Evolutionary conservation across 768 basidiomycete genomes (phyloP), one percentile per base, ranked within the genome.

Genomic region (Scleroderma citrinum): DNA sequence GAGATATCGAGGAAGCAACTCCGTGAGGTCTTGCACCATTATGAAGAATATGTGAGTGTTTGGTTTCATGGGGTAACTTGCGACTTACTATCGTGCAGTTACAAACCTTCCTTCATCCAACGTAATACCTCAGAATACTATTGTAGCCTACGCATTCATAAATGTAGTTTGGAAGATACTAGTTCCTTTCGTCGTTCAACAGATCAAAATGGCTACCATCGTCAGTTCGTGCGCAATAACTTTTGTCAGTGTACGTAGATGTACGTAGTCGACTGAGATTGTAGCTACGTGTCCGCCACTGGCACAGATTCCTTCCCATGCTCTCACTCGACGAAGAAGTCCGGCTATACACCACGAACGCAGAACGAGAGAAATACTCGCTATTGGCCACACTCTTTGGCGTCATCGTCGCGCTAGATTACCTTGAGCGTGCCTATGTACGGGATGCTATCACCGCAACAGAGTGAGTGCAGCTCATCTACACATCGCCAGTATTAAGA

Each of bases 391-490:
- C 92, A 4, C 74, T 99, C 6, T 99, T 87, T 59, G 88, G 91
- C 7, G 89, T 99, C 59, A 81, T 96, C 50, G 86, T 94, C 40
- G 81, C 87, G 3, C 73, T 99, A 11, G 93, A 98, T 59, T 97
- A 94, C 63, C 84, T 97, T 20, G 95, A 99, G 66, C 78, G 92
- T 36, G 95, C 93, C 1, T 98, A 95, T 67, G 86, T 98, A 35
- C 80, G 95, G 14, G 96, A 98, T 71, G 84, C 88, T 0, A 87
- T 98, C 49, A 85, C 85, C 17, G 85, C 89, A 3, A 82, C 83
- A 42, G 91, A 97, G 94, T 96, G 72, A 68, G 91, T 79, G 46
- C 35, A 23, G 26, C 23, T 32, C 21, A 20, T 37, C 26, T 42
- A 21, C 19, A 29, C 17, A 20, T 23, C 32, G 12, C 37, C 35